Percentiles rank a stretch among this genome's conserved stretches.
Conservation (phyloP, 805 yeast genomes). For the Sugiyamaella marilandica region DNA sequence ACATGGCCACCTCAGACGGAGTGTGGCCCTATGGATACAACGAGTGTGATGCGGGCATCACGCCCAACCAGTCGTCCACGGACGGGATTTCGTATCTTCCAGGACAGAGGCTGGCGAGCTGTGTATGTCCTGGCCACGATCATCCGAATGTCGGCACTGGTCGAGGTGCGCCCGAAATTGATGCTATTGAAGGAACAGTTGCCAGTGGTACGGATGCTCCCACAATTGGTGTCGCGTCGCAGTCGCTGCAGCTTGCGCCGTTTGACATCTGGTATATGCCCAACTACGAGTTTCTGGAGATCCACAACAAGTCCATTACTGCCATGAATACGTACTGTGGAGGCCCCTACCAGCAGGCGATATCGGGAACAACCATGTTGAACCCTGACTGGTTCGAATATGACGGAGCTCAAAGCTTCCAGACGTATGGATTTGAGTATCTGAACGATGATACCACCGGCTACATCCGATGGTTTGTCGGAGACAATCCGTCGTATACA, state of each 20-base stretch:
- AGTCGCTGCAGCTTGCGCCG: slow-evolving; percentile 90
- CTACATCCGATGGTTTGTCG: slow-evolving; percentile 82
- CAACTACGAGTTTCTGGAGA: slow-evolving; percentile 72
- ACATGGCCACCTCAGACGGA: slow-evolving; percentile 80
- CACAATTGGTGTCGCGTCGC: slow-evolving; percentile 74
- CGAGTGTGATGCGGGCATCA: slow-evolving; percentile 87
- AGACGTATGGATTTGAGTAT: slow-evolving; percentile 74
- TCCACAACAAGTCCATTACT: slow-evolving; percentile 64
- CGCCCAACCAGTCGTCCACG: slow-evolving; percentile 84
- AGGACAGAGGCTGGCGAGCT: slow-evolving; percentile 71
- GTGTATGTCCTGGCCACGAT: slow-evolving; percentile 77
- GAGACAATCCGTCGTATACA: slow-evolving; percentile 71
- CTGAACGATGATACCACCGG: slow-evolving; percentile 65
- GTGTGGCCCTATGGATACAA: slow-evolving; percentile 93
- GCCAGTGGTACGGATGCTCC: slow-evolving; percentile 34
- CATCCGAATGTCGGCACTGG: slow-evolving; percentile 88
- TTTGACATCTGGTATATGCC: slow-evolving; percentile 92
- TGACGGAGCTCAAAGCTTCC: slow-evolving; percentile 57
- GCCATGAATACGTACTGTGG: slow-evolving; percentile 86
- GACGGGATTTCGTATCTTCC: slow-evolving; percentile 86
- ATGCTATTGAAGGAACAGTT: slow-evolving; percentile 80
- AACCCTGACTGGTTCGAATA: slow-evolving; percentile 78
- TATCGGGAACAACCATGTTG: slow-evolving; percentile 75
- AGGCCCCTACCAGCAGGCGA: slow-evolving; percentile 91
- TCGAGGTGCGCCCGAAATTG: slow-evolving; percentile 95